Evolutionary conservation across 768 basidiomycete species (phyloP), one percentile per base, ranked within the genome.

Genomic region (Sarcodon aspratus): DNA sequence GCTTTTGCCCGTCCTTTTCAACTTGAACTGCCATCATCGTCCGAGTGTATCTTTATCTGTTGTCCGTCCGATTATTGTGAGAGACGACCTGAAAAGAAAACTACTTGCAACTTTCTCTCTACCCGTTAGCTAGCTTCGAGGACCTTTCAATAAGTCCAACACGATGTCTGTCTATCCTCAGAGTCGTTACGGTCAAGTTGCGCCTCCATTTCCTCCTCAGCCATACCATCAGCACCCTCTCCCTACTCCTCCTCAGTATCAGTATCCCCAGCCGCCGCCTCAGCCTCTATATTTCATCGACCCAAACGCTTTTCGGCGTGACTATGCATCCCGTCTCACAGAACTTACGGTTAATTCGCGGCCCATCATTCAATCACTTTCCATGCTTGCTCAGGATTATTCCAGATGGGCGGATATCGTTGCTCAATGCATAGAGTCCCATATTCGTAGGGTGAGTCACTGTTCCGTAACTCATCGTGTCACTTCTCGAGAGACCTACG

Each of bases 331-430:
- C 37, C 80, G 86, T 52, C 80, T 96, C 48, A 69, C 78, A 58
- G 79, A 83, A 54, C 82, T 99, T 54, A 89, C 82, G 46, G 82
- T 93, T 73, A 99, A 98, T 68, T 95, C 93, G 56, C 83, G 93
- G 59, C 85, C 91, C 9, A 80, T 96, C 53, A 99, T 99, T 55
- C 91, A 96, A 69, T 78, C 76, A 52, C 68, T 99, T 12, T 97
- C 96, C 33, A 82, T 93, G 75, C 77, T 88, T 56, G 95, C 96
- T 47, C 86, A 91, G 67, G 87, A 95, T 48, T 84, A 86, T 62
- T 66, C 76, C 36, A 78, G 84, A 38, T 89, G 80, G 67, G 78
- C 83, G 48, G 79, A 82, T 47, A 79, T 89, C 52, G 85, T 94
- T 21, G 80, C 80, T 1, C 78, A 88, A 54, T 88, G 85, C 61